phyloP scores from a whole-genome alignment of 768 basidiomycete species.

The Russula lepida region DNA sequence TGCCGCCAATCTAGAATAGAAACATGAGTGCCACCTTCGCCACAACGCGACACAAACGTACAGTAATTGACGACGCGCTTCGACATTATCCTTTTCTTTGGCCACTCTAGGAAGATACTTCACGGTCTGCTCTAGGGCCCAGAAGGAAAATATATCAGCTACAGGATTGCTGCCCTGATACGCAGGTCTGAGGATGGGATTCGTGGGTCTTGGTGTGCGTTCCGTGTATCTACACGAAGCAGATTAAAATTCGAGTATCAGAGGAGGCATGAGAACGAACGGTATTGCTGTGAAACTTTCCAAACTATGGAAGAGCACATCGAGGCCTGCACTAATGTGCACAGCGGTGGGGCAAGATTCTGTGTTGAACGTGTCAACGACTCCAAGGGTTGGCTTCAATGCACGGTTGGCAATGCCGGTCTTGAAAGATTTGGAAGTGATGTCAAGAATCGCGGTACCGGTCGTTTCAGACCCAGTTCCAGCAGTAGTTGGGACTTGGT shows the following conservation, averaged over 20 bases:
- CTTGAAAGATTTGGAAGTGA: conserved; percentile 88
- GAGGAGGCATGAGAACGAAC: conserved; percentile 34
- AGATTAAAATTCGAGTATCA: conserved; percentile 6
- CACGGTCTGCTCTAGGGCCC: conserved; percentile 87
- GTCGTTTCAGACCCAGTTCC: conserved; percentile 96
- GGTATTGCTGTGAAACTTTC: conserved; percentile 94
- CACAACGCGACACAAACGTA: conserved; percentile 29
- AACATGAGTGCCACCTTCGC: background rate
- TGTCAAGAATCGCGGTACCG: conserved; percentile 88
- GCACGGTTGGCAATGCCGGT: conserved; percentile 93
- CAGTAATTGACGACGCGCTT: conserved; percentile 90
- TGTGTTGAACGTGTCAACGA: conserved; percentile 83
- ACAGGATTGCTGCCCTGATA: conserved; percentile 94
- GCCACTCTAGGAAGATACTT: conserved; percentile 83
- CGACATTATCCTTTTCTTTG: conserved; percentile 65
- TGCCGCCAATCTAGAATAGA: conserved; percentile 58
- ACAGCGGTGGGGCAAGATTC: conserved; percentile 86
- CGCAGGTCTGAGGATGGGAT: conserved; percentile 85
- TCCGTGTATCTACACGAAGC: conserved; percentile 62
- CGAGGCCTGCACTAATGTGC: conserved; percentile 90
- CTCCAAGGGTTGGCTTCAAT: conserved; percentile 77
- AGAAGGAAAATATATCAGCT: conserved; percentile 91
- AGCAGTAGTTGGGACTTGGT: conserved; percentile 56
- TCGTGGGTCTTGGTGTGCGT: conserved; percentile 79
- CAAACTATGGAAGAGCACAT: conserved; percentile 92